Conservation (phyloP, 495 filamentous ascomycete species). For the Umbilicaria muhlenbergii region DNA sequence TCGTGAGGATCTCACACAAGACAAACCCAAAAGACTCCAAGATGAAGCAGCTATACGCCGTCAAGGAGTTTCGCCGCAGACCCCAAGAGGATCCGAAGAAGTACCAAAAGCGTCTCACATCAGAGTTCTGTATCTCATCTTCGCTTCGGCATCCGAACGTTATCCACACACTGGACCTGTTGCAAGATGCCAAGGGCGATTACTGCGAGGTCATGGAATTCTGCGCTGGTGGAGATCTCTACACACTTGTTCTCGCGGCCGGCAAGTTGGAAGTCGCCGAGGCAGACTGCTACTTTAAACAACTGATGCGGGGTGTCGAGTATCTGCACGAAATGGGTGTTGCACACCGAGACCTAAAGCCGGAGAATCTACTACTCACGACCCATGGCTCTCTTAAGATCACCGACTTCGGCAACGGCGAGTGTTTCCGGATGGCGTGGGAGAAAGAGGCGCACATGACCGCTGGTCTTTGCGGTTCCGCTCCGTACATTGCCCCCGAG, state of each 20-base stretch:
- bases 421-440: conserved; percentile 99
- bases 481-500: conserved; percentile 94
- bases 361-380: conserved; percentile 90
- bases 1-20: conserved; percentile 98
- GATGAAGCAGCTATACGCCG: conserved; percentile 83
- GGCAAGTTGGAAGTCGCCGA: conserved; percentile 87
- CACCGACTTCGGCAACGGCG: conserved; percentile 97
- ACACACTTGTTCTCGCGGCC: conserved; percentile 82
- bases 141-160: conserved; percentile 94
- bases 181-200: conserved; percentile 92
- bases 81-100: conserved; percentile 90
- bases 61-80: conserved; percentile 92
- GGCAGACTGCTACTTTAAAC: conserved; percentile 98
- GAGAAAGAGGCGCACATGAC: conserved; percentile 98
- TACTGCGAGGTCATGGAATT: conserved; percentile 99
- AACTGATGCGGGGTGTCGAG: conserved; percentile 97
- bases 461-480: conserved; percentile 85
- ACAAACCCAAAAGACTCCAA: conserved; percentile 64
- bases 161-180: conserved; percentile 90
- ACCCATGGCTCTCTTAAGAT: conserved; percentile 93
- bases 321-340: conserved; percentile 99
- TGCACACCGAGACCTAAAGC: conserved; percentile 92
- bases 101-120: conserved; percentile 95
- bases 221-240: conserved; percentile 91
- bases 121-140: conserved; percentile 97